A percentile compares a stretch with the other conserved stretches of the same genome.
These are phyloP conservation scores for Stemphylium vesicarium DNA, from an alignment of 2,329 filamentous ascomycete genomes.

Conservation along the genomic window DNA sequence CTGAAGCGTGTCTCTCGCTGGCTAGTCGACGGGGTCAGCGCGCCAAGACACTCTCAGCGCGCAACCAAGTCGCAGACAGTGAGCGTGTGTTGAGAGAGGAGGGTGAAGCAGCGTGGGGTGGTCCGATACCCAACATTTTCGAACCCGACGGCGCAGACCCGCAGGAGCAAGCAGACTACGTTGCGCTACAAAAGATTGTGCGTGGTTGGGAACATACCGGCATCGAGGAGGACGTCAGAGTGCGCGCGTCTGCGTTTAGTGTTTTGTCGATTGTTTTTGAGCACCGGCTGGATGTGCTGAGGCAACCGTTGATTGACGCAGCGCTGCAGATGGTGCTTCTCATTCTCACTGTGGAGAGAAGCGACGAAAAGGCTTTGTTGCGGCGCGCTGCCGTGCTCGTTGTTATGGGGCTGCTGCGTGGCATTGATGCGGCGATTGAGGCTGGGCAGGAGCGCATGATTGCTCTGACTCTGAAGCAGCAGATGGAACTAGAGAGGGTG, in stretches of 20 bases:
- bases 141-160: slow-evolving; percentile 36
- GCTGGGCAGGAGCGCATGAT: slow-evolving; percentile 50
- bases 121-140: slow-evolving; percentile 51
- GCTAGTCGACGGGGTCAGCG: slow-evolving; percentile 69
- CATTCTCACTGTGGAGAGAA: slow-evolving; percentile 67
- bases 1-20: slow-evolving; percentile 66
- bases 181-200: slow-evolving; percentile 65
- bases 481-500: slow-evolving; percentile 67
- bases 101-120: slow-evolving; percentile 63
- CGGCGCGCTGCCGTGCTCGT: slow-evolving; percentile 70
- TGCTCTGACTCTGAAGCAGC: slow-evolving; percentile 61
- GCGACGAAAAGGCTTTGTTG: slow-evolving; percentile 67
- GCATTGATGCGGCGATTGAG: slow-evolving; percentile 61
- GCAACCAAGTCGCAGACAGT: slow-evolving; percentile 60
- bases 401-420: slow-evolving; percentile 66
- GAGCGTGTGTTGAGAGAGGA: slow-evolving; percentile 57
- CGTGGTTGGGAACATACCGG: slow-evolving; percentile 72
- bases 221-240: slow-evolving; percentile 69
- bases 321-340: slow-evolving; percentile 69
- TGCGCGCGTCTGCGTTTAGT: slow-evolving; percentile 72
- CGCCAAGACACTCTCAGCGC: slow-evolving; percentile 64
- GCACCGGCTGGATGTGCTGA: slow-evolving; percentile 55
- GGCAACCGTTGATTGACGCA: slow-evolving; percentile 48
- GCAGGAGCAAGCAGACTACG: slow-evolving; percentile 47
- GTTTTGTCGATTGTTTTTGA: slow-evolving; percentile 68